A percentile compares a stretch with the other conserved stretches of the same genome.
Conservation (phyloP, 805 yeast genomes). For the Metschnikowia noctiluminum region DNA sequence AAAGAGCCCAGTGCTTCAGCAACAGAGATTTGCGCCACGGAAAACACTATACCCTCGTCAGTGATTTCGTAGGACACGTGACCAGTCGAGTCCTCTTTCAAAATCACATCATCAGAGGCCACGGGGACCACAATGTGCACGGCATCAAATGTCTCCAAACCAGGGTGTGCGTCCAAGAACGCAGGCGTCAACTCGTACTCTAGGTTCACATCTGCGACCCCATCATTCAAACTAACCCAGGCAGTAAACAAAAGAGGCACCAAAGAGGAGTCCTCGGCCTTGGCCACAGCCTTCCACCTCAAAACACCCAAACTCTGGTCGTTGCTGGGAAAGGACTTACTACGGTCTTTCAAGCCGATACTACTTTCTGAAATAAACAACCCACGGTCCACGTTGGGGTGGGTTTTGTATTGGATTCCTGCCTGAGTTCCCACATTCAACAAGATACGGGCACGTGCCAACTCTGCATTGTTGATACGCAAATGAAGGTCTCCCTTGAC, state of each 20-base stretch:
- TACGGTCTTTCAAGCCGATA: conserved; percentile 72
- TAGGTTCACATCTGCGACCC: conserved; percentile 69
- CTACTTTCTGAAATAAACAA: conserved; percentile 54
- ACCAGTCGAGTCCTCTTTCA: conserved; percentile 46
- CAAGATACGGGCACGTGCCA: conserved; percentile 63
- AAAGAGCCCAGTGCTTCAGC: conserved; percentile 66
- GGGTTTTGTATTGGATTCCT: conserved; percentile 79
- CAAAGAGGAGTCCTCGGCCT: conserved; percentile 45
- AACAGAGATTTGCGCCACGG: conserved; percentile 51
- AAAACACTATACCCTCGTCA: conserved; percentile 70
- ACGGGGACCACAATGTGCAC: conserved; percentile 64
- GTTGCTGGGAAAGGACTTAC: conserved; percentile 84
- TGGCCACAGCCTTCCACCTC: conserved; percentile 82
- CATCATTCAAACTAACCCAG: conserved; percentile 73
- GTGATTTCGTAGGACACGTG: conserved; percentile 51
- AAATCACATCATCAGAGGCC: conserved; percentile 51
- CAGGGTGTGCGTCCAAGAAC: conserved; percentile 27
- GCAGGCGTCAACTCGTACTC: conserved; percentile 74
- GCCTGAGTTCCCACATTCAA: conserved; percentile 47
- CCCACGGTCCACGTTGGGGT: conserved; percentile 89
- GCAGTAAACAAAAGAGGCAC: conserved; percentile 73
- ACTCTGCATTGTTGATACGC: conserved; percentile 73
- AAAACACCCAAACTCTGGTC: conserved; percentile 88
- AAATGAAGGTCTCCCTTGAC: conserved; percentile 88
- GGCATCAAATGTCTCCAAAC: conserved; percentile 47